Percentiles rank a stretch among this genome's conserved stretches.
phyloP scores from a whole-genome alignment of 192 early-diverging fungal species.

The Mortierella hygrophila region DNA sequence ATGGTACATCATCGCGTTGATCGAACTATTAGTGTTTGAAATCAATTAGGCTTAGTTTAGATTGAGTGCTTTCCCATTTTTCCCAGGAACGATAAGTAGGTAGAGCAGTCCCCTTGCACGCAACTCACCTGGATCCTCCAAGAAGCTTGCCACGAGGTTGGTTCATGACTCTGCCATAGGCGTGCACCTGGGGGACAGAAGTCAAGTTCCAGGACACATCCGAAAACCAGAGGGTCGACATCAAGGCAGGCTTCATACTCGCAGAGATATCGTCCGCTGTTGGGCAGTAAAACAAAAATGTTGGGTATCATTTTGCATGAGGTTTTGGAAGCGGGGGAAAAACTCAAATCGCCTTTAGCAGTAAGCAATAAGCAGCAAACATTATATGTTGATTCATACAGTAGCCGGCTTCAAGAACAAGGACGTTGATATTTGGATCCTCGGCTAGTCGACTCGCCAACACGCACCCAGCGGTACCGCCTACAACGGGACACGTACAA shows the following conservation, averaged over 20 bases:
- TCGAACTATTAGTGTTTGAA: conserved; percentile 18
- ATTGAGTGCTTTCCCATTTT: not conserved
- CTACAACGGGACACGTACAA: not conserved
- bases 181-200: conserved; percentile 34
- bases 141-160: conserved; percentile 44
- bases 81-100: not conserved
- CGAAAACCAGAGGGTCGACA: not conserved
- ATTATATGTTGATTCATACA: conserved; percentile 15
- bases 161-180: conserved; percentile 25
- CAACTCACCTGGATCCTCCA: conserved; percentile 11
- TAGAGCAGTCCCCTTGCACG: no score
- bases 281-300: not conserved
- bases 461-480: conserved; percentile 54
- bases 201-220: conserved; percentile 34
- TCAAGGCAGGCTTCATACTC: conserved; percentile 27
- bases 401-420: conserved; percentile 46
- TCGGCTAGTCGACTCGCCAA: conserved; percentile 51
- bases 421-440: conserved; percentile 36
- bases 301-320: not conserved
- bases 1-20: conserved; percentile 58
- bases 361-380: not conserved
- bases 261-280: conserved; percentile 26
- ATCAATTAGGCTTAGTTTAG: not conserved
- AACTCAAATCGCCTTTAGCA: not conserved
- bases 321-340: not conserved